phyloP scores from a whole-genome alignment of 176 grass and related monocot species.

The Aegilops longissima region DNA sequence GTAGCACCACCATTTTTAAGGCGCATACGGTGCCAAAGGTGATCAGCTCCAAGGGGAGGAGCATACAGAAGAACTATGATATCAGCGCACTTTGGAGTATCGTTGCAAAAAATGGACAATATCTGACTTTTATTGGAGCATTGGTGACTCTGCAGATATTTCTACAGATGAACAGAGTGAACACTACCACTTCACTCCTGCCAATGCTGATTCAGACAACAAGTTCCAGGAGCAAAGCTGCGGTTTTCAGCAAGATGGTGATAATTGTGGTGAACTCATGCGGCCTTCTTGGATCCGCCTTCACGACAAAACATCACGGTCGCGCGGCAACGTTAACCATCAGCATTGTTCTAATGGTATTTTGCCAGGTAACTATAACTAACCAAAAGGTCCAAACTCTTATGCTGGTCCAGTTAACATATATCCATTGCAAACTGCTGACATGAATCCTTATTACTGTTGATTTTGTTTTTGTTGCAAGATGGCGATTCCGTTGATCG shows the following conservation, averaged over 20 bases:
- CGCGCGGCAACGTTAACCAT: constrained; percentile 19
- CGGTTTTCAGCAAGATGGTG: constrained; percentile 26
- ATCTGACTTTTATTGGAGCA: constrained; percentile 25
- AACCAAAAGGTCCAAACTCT: not conserved
- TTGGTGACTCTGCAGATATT: constrained; percentile 34
- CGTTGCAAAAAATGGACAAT: constrained; percentile 34
- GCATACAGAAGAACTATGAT: not conserved
- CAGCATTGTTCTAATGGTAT: constrained; percentile 25
- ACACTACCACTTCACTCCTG: constrained; percentile 29
- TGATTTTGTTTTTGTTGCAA: constrained; percentile 8
- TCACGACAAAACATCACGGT: constrained; percentile 30
- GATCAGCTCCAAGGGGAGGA: not conserved
- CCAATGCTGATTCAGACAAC: constrained; percentile 39
- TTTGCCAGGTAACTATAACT: constrained; percentile 41
- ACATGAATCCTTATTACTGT: not conserved
- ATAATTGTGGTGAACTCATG: constrained; percentile 39
- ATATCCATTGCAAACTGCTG: not conserved
- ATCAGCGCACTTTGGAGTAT: constrained; percentile 19
- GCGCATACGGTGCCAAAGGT: constrained; percentile 9
- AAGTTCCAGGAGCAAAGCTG: constrained; percentile 29
- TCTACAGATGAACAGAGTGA: constrained; percentile 31
- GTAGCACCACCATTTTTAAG: constrained; percentile 33
- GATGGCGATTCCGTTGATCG: constrained; percentile 34
- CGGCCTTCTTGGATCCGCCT: constrained; percentile 39
- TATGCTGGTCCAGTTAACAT: not conserved